Conservation (phyloP, 257 asterid genomes). For the Paulownia fortunei region DNA sequence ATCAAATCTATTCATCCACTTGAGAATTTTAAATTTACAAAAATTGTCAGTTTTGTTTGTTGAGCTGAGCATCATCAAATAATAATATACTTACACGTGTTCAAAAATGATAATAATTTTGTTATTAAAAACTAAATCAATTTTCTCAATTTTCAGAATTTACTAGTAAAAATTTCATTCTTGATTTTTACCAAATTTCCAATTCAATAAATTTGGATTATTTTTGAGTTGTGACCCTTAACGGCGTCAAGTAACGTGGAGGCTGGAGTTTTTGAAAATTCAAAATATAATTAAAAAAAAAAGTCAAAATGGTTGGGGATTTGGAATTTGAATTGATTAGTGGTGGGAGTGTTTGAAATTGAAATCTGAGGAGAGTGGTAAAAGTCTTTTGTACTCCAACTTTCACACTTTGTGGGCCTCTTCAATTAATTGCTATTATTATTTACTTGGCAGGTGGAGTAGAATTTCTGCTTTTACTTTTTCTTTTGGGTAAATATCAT, state of each 20-base stretch:
- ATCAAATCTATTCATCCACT: too few relatives aligned
- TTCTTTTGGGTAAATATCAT: background rate
- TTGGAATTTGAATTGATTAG: constrained; percentile 42
- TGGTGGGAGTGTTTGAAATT: constrained; percentile 44
- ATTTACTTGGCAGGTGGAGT: constrained; percentile 24
- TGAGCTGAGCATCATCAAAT: too few relatives aligned
- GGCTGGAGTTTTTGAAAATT: constrained; percentile 7
- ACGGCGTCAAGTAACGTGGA: constrained; percentile 32
- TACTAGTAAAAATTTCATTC: background rate
- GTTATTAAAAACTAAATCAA: background rate
- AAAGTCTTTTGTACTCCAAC: constrained; percentile 32
- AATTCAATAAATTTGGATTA: background rate
- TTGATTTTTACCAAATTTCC: background rate
- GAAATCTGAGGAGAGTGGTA: constrained; percentile 11
- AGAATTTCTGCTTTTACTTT: constrained; percentile 24
- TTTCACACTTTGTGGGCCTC: constrained; percentile 33
- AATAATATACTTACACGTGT: too few relatives aligned
- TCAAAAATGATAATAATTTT: too few relatives aligned
- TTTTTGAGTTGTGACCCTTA: background rate
- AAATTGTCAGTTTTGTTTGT: background rate
- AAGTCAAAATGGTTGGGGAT: constrained; percentile 35
- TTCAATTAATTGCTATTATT: constrained; percentile 31
- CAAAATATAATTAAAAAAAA: background rate
- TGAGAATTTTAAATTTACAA: background rate
- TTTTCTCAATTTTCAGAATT: background rate